These are phyloP conservation scores for Vigna unguiculata DNA, from an alignment of 306 rosid species.

Conservation along the genomic window DNA sequence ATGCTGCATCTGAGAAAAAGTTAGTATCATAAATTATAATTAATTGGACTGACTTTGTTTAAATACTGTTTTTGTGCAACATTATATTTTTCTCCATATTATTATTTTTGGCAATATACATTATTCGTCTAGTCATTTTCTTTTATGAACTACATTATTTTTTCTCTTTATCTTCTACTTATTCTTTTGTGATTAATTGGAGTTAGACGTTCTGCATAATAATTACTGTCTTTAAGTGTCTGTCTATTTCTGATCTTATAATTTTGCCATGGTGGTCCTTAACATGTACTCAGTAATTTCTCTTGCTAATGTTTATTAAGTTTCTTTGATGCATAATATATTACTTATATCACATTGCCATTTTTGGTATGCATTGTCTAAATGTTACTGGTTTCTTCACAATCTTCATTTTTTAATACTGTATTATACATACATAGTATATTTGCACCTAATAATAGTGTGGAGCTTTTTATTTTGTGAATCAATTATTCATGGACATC, in stretches of 20 bases:
- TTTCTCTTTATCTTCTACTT: neutral
- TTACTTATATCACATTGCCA: neutral
- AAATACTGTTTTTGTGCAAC: neutral
- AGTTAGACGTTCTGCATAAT: neutral
- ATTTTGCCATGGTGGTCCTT: neutral
- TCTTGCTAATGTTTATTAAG: slow-evolving; percentile 13
- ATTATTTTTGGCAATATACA: slow-evolving; percentile 4
- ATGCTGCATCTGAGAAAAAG: slow-evolving; percentile 65
- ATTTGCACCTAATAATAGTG: neutral
- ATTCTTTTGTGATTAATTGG: slow-evolving; percentile 5
- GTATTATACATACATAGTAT: neutral
- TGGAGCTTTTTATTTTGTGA: neutral
- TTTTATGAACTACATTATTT: slow-evolving; percentile 2
- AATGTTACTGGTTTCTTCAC: slow-evolving; percentile 1
- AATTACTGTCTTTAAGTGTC: slow-evolving; percentile 20
- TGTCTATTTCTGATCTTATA: neutral
- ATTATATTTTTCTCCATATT: neutral
- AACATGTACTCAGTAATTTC: neutral
- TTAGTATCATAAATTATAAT: slow-evolving; percentile 36
- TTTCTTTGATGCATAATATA: neutral
- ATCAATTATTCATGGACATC: neutral
- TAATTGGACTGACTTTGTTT: neutral
- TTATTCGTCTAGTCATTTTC: neutral
- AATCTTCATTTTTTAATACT: neutral
- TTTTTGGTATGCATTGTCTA: neutral